Conservation (phyloP, 2,329 filamentous ascomycete species). For the Whalleya microplaca region DNA sequence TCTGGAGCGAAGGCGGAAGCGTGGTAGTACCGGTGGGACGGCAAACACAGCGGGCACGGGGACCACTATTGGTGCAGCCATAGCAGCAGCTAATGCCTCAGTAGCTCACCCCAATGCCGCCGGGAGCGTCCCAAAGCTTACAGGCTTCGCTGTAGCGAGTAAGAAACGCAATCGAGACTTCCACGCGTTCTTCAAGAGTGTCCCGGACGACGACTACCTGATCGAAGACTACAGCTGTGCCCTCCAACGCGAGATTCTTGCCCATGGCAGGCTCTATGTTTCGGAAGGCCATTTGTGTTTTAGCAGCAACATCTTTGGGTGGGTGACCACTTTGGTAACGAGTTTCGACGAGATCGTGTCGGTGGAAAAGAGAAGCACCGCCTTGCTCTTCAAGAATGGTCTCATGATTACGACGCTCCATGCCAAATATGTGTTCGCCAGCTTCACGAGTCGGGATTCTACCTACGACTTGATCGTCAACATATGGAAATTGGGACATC, state of each 20-base stretch:
- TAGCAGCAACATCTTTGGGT: conserved; percentile 97
- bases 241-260: conserved; percentile 90
- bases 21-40: conserved; percentile 79
- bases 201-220: conserved; percentile 95
- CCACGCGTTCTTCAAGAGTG: conserved; percentile 90
- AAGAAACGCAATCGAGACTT: conserved; percentile 97
- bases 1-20: conserved; percentile 67
- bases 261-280: conserved; percentile 92
- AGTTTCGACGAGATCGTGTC: conserved; percentile 98
- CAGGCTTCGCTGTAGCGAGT: conserved; percentile 93
- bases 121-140: conserved; percentile 72
- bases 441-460: conserved; percentile 89
- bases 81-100: conserved; percentile 71
- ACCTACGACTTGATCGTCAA: conserved; percentile 97
- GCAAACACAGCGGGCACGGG: conserved; percentile 56
- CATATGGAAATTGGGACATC: conserved; percentile 97
- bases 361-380: conserved; percentile 95
- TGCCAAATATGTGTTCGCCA: conserved; percentile 93
- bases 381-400: conserved; percentile 93
- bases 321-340: conserved; percentile 96
- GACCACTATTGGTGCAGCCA: conserved; percentile 71
- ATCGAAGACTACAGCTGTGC: conserved; percentile 99
- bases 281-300: conserved; percentile 98
- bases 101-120: conserved; percentile 66
- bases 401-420: conserved; percentile 96